These are phyloP conservation scores for Vitis hybrid DNA, from an alignment of 177 flowering plant genomes.

Conservation along the genomic window DNA sequence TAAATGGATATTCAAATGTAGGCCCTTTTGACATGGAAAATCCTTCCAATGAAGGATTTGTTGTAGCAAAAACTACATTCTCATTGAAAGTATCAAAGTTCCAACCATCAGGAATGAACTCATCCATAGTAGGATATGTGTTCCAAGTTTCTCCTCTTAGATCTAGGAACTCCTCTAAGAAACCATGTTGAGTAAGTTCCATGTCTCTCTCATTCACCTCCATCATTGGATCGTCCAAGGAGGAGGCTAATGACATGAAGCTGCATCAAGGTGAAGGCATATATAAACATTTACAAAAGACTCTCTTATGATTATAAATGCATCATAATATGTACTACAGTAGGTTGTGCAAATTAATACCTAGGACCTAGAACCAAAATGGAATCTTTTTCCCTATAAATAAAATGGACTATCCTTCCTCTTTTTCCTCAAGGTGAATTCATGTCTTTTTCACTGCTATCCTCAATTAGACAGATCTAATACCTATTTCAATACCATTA, in stretches of 20 bases:
- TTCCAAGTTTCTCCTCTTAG: slow-evolving; percentile 57
- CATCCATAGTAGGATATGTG: slow-evolving; percentile 23
- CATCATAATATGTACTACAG: neutral
- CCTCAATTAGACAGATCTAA: slow-evolving; percentile 35
- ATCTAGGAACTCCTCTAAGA: slow-evolving; percentile 67
- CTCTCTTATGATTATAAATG: neutral
- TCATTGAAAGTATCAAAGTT: slow-evolving; percentile 42
- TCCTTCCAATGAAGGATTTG: slow-evolving; percentile 39
- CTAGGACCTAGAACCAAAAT: slow-evolving; percentile 14
- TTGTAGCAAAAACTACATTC: slow-evolving; percentile 25
- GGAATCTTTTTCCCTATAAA: slow-evolving; percentile 39
- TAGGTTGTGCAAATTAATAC: neutral
- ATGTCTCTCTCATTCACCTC: slow-evolving; percentile 33
- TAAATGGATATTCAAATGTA: slow-evolving; percentile 24
- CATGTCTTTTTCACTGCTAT: slow-evolving; percentile 60
- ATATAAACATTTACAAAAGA: neutral
- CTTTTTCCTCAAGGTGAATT: slow-evolving; percentile 34
- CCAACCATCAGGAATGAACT: slow-evolving; percentile 33
- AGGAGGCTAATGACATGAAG: neutral
- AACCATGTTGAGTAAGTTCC: slow-evolving; percentile 62
- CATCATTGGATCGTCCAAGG: neutral
- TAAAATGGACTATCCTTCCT: neutral
- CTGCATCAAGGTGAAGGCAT: slow-evolving; percentile 21
- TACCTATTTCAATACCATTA: slow-evolving; percentile 23
- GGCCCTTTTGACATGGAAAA: slow-evolving; percentile 24